Base-by-base conservation (phyloP, 129 eudicot genomes). In the Flaveria ramosissima region DNA sequence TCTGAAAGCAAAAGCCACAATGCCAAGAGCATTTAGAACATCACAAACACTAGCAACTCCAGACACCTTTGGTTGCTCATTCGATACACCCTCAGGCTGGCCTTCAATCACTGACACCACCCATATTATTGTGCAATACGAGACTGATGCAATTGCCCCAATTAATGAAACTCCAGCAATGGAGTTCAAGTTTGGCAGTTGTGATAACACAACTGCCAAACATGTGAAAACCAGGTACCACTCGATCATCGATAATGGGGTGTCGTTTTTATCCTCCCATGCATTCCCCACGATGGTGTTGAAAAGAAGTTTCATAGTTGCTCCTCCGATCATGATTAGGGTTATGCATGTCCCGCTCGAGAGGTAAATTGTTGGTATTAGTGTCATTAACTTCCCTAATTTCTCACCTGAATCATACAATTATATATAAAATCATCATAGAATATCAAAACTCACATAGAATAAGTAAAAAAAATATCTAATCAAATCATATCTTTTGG, bases 261-360 rank as follows among this genome's bases (percentile, higher is more conserved):
- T 43, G 5, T 79, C 56, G 42, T 59, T 43, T 12, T 77, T 26
- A 7, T 60, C 46, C 13, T 80, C 73, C 75, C 82, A 62, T 32
- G 81, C 21, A 9, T 68, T 79, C 3, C 76, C 81, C 65, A 76
- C 48, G 4, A 82, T 24, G 45, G 82, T 82, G 43, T 85, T 78
- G 56, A 68, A 88, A 64, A 88, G 77, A 9, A 72, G 82, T 77
- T 83, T 85, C 27, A 73, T 26, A 50, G 92, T 79, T 47, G 83
- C 74, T 70, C 92, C 89, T 14, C 92, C 92, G 24, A 88, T 77
- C 79, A 88, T 85, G 73, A 88, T 83, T 16, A 88, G 78, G 39
- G 92, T 77, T 24, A 85, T 82, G 73, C 89, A 85, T 15, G 92
- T 85, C 9, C 92, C 89, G 24, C 85, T 83, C 17, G 92, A 88